Conservation (phyloP, 345 rosid species). For the Syzygium aromaticum region DNA sequence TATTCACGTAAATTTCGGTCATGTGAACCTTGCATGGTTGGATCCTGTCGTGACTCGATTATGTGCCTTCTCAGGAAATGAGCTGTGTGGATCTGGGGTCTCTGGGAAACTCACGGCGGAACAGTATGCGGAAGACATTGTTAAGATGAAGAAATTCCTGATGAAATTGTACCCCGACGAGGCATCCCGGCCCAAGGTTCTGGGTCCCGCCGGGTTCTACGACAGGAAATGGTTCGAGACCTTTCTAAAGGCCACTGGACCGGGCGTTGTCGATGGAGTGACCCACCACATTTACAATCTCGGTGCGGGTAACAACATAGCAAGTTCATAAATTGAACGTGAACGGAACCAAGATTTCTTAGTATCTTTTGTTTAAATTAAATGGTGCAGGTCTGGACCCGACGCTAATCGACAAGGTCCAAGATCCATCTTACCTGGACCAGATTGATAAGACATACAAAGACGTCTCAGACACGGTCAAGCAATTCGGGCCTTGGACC, state of each 20-base stretch:
- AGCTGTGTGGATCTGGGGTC: slow-evolving; percentile 41
- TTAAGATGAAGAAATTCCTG: slow-evolving; percentile 20
- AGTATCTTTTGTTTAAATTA: background rate
- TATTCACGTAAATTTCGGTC: background rate
- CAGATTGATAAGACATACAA: slow-evolving; percentile 31
- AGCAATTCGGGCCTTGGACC: slow-evolving; percentile 37
- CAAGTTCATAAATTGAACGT: background rate
- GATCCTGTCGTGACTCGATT: background rate
- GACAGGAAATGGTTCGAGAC: slow-evolving; percentile 46
- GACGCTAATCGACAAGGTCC: slow-evolving; percentile 28
- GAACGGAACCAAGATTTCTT: background rate
- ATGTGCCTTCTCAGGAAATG: slow-evolving; percentile 30
- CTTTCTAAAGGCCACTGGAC: slow-evolving; percentile 29
- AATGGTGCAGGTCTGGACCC: slow-evolving; percentile 31
- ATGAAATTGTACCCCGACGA: slow-evolving; percentile 18
- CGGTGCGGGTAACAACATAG: slow-evolving; percentile 27
- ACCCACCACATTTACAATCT: slow-evolving; percentile 65
- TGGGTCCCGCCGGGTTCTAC: slow-evolving; percentile 51
- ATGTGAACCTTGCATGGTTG: background rate
- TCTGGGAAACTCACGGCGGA: slow-evolving; percentile 25
- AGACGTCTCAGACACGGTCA: slow-evolving; percentile 10
- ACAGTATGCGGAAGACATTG: slow-evolving; percentile 31
- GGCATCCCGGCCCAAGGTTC: slow-evolving; percentile 20
- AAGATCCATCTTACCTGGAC: slow-evolving; percentile 38
- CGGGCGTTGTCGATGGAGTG: slow-evolving; percentile 33